A percentile compares a stretch with the other conserved stretches of the same genome.
Evolutionary conservation across 768 basidiomycete genomes (phyloP).

Genomic region (Cytidiella melzeri): DNA sequence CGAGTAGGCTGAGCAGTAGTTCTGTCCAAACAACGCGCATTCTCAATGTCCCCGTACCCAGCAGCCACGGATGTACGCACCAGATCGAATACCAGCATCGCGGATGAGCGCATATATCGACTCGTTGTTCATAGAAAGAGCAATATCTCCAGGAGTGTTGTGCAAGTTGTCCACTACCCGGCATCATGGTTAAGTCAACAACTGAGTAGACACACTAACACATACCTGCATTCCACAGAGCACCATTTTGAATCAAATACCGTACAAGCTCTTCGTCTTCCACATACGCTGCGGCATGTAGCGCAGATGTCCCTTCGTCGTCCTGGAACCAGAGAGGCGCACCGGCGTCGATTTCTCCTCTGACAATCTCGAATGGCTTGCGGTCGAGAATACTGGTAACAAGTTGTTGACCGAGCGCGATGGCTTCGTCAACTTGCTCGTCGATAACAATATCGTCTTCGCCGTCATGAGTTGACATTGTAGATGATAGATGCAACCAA

Average conservation of each 20-base stretch:
- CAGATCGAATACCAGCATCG: conserved; percentile 90
- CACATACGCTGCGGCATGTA: conserved; percentile 83
- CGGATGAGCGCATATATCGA: conserved; percentile 72
- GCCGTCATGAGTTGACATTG: too few species aligned
- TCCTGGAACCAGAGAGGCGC: conserved; percentile 92
- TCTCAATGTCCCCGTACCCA: too few species aligned
- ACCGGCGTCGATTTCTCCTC: conserved; percentile 49
- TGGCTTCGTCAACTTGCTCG: conserved; percentile 19
- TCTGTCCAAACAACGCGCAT: conserved; percentile 40
- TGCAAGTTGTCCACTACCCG: conserved; percentile 65
- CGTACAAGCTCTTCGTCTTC: conserved; percentile 61
- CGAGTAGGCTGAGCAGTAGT: conserved; percentile 60
- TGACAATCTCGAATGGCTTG: conserved; percentile 38
- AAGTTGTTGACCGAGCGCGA: conserved; percentile 49
- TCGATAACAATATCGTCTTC: conserved; percentile 3
- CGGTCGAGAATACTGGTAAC: conserved; percentile 51
- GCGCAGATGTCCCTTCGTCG: conserved; percentile 65
- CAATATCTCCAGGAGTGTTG: conserved; percentile 86
- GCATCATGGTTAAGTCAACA: background rate
- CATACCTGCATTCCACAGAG: conserved; percentile 85
- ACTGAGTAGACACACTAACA: conserved; percentile 4
- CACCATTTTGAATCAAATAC: conserved; percentile 71
- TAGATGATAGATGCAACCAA: too few species aligned
- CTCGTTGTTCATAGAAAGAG: conserved; percentile 77
- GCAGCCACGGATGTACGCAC: too few species aligned